Evolutionary conservation across 1,284 basidiomycete genomes (phyloP), one percentile per base, ranked within the genome.

Genomic region (Paramarasmius palmivorus): DNA sequence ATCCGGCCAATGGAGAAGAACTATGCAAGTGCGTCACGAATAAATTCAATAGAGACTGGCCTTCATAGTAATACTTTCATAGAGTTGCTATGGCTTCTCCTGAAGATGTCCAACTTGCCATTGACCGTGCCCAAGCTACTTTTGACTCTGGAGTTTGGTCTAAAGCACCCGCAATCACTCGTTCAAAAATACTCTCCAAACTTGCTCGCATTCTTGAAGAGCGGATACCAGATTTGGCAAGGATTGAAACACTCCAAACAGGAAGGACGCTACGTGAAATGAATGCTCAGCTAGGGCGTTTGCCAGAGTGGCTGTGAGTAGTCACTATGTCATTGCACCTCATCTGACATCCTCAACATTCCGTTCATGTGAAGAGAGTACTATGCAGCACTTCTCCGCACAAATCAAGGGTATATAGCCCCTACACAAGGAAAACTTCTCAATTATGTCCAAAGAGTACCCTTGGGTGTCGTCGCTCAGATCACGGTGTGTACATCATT

Each of bases 391-490:
- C 65, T 92, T 4, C 66, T 91, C 35, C 74, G 90, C 35, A 92
- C 89, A 4, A 76, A 82, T 37, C 80, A 84, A 62, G 83, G 78
- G 3, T 83, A 81, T 56, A 76, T 92, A 12, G 81, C 88, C n/a
- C 92, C 90, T 2, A 88, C 88, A 0, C 86, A 90, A 61, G 92
- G 92, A 0, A 82, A 81, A 52, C 64, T 93, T 32, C 68, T 92
- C 37, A 93, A 92, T 61, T 86, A 90, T 65, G 84, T 93, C 6
- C 81, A 84, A 49, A 78, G 92, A 22, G 75, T 91, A 5, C 91
- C 92, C 0, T 75, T 93, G 1, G 91, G 91, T 22, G 90, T 93
- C 14, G 88, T 92, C 35, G 89, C 87, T 0, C 91, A 93, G 63
- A 89, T 93, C 38, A 93, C 88, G 32, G 88, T 88, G 29, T 55